Evolutionary conservation across 176 grass and related monocot species (phyloP).

Genomic region (Eremochloa ophiuroides): DNA sequence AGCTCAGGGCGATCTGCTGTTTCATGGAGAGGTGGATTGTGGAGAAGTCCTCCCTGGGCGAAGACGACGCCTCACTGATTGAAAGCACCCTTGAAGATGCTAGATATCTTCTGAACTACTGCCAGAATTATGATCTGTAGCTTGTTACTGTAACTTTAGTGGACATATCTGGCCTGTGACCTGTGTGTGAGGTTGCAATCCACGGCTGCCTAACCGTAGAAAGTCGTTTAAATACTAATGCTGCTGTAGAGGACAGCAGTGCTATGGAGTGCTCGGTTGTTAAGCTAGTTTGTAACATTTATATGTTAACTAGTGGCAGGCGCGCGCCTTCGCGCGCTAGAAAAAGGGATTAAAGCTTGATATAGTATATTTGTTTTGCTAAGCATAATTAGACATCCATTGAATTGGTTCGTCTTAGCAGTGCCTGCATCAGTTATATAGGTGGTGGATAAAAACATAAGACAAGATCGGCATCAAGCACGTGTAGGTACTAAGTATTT

Average conservation of each 20-base stretch:
- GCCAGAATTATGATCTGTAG: conserved; percentile 39
- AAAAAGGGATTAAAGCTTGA: no score
- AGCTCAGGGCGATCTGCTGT: conserved; percentile 56
- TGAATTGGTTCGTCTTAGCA: no score
- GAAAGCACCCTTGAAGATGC: conserved; percentile 29
- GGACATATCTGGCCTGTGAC: conserved; percentile 1
- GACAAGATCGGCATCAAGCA: no score
- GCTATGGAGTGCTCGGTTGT: background rate
- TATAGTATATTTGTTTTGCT: no score
- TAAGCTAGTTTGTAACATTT: background rate
- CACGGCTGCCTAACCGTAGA: background rate
- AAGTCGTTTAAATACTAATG: background rate
- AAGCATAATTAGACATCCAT: no score
- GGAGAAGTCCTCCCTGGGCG: conserved; percentile 22
- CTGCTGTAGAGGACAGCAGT: background rate
- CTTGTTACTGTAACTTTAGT: conserved; percentile 16
- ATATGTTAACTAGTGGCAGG: no score
- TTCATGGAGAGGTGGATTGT: conserved; percentile 64
- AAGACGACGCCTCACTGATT: conserved; percentile 8
- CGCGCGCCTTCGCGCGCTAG: no score
- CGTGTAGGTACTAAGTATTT: no score
- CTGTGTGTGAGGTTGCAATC: background rate
- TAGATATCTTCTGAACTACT: conserved; percentile 52
- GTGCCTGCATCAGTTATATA: no score
- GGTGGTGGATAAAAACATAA: no score